Percentiles rank a stretch among this genome's conserved stretches.
phyloP scores from a whole-genome alignment of 1,284 basidiomycete genomes.

The Agroathelia rolfsii region DNA sequence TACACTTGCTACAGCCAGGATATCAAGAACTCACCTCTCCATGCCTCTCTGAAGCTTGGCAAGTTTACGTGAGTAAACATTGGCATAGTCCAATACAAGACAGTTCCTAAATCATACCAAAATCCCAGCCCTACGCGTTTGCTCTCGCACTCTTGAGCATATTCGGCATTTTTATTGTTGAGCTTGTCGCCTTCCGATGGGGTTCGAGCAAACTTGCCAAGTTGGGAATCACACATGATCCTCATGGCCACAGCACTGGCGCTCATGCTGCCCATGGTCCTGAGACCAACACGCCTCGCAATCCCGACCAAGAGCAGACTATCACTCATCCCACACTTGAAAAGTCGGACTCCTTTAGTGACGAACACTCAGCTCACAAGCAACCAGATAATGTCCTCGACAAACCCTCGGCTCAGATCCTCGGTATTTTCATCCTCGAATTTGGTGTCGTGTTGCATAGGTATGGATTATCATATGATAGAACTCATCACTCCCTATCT shows the following conservation, averaged over 20 bases:
- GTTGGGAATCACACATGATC: conserved; percentile 46
- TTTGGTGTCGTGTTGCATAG: conserved; percentile 90
- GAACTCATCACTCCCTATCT: too few species aligned
- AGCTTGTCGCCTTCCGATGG: conserved; percentile 78
- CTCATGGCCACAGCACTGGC: conserved; percentile 56
- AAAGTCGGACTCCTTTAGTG: too few species aligned
- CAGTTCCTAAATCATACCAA: too few species aligned
- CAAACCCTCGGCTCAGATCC: conserved; percentile 59
- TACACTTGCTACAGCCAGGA: conserved; percentile 76
- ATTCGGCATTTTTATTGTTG: conserved; percentile 77
- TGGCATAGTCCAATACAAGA: too few species aligned
- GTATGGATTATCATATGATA: conserved; percentile 20
- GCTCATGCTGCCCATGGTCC: conserved; percentile 66
- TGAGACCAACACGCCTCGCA: conserved; percentile 25
- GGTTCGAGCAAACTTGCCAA: conserved; percentile 54
- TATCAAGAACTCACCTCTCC: conserved; percentile 59
- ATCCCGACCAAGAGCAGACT: conserved; percentile 12
- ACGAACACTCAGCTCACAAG: conserved; percentile 18
- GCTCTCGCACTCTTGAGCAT: conserved; percentile 75
- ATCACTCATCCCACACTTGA: too few species aligned
- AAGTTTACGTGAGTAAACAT: conserved; percentile 57
- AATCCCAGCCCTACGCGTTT: conserved; percentile 72
- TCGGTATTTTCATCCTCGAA: conserved; percentile 81
- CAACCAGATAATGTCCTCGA: conserved; percentile 24
- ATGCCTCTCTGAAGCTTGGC: conserved; percentile 71